Base-by-base conservation (phyloP, 1,284 basidiomycete genomes). In the Tilletia horrida region DNA sequence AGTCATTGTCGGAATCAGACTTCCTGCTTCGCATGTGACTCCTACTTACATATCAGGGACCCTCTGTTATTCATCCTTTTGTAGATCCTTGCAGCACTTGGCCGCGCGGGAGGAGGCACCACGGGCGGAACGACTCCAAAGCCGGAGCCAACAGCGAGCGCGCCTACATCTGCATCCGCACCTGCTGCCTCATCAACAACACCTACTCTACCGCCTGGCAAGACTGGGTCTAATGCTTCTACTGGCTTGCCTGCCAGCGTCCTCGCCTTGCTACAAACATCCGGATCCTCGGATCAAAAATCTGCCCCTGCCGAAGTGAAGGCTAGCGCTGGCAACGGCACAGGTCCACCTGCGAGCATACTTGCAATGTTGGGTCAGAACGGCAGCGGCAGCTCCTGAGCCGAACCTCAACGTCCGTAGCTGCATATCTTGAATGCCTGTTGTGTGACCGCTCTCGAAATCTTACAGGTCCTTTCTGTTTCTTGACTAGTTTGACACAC, bases 281-380 rank as follows among this genome's bases (percentile, higher is more conserved):
- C 50, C 23, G 50, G 21, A n/a, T 11, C 21, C 13, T 23, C 50
- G 21, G 23, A n/a, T n/a, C 1, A 21, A 21, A 52, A 52, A 13
- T 11, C 50, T 4, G 50, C 50, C 6, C 7, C 50, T n/a, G 16
- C 50, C 16, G 8, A 27, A 25, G 14, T 21, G 50, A 27, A 21
- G 13, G n/a, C 50, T 23, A 27, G 2, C 13, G 4, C 50, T 52
- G 23, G 23, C 27, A 13, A 21, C 27, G 50, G n/a, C 23, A n/a
- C 14, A 23, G 50, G 23, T 23, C 55, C 55, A 21, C 55, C 55
- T 59, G 55, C 55, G 55, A 59, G 31, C 55, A 59, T 59, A 13
- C 29, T 59, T 16, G 55, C 55, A 9, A 11, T 59, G 55, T 6
- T 59, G 29, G 55, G 55, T 29, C 55, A 59, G 27, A 59, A 59